Percentiles rank a stretch among this genome's conserved stretches.
phyloP scores from a whole-genome alignment of 2,329 filamentous ascomycete species.

The Alternaria panax region DNA sequence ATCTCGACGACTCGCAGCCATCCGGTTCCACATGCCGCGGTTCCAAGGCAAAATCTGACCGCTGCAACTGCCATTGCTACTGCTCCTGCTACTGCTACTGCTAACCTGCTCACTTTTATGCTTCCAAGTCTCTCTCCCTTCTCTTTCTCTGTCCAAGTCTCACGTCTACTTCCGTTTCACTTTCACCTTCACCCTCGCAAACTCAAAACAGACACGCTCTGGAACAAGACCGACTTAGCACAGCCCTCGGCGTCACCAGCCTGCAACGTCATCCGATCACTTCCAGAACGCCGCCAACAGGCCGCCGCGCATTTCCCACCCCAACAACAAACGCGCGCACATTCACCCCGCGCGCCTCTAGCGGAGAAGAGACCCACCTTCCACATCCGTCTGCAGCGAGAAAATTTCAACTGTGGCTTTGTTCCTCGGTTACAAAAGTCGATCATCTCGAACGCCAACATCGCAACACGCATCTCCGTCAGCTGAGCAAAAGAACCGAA shows the following conservation, averaged over 20 bases:
- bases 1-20: not conserved
- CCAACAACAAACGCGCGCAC: not conserved
- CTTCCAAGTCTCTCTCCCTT: conserved; percentile 5
- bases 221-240: conserved; percentile 26
- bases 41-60: too few species aligned
- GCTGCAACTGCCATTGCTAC: too few species aligned
- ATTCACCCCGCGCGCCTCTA: conserved; percentile 7
- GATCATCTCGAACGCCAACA: conserved; percentile 10
- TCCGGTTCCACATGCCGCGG: too few species aligned
- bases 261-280: conserved; percentile 44
- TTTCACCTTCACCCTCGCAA: not conserved
- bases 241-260: conserved; percentile 21
- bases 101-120: not conserved
- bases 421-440: conserved; percentile 8
- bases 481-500: conserved; percentile 1
- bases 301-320: conserved; percentile 35
- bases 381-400: conserved; percentile 22
- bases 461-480: not conserved
- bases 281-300: conserved; percentile 29
- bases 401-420: conserved; percentile 25
- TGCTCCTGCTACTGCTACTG: too few species aligned
- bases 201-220: conserved; percentile 5
- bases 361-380: conserved; percentile 20
- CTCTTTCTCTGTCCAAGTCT: not conserved
- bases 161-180: not conserved